Base-by-base conservation (phyloP, 1,284 basidiomycete species). In the Chondrostereum purpureum region DNA sequence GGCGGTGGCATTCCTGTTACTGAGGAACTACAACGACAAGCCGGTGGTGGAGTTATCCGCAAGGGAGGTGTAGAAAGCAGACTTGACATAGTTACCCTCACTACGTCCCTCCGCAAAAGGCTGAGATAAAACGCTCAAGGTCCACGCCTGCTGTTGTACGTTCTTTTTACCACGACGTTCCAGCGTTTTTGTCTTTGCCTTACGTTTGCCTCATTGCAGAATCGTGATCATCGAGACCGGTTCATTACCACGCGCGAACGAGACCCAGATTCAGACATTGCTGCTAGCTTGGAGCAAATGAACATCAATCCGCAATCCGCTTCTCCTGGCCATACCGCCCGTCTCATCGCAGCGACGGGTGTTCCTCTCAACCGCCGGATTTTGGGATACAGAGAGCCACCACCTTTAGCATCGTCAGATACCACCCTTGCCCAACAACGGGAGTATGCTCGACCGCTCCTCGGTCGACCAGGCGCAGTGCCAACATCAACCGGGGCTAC, bases 61-160 rank as follows among this genome's bases (percentile, higher is more conserved):
- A 84, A 78, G 50, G 87, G 86, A 22, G 85, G 85, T 4, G 63
- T 88, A 12, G 87, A 89, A 59, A 83, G 80, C 51, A 71, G 83
- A 49, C 64, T 88, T 17, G 80, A 89, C 43, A 80, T 88, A 17
- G 75, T 88, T 45, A 79, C 78, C 0, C 67, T 72, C 33, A 80
- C 53, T 77, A 78, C 51, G 63, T 73, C 38, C 67, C 77, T 46
- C 73, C 73, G 10, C 64, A 73, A 14, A 79, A 77, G 51, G 58
- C 68, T n/a, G 77, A 85, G 52, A 57, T 77, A n/a, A 86, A 83
- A 55, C 74, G 86, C 2, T 85, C 83, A 0, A 77, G 75, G 39
- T 87, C 85, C 0, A 84, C 81, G 0, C 81, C 83, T 5, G 77
- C 80, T 40, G 66, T 70, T 23, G 72, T 66, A 56, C 63, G 68